A percentile compares a stretch with the other conserved stretches of the same genome.
These are phyloP conservation scores for Fusarium clavum DNA, from an alignment of 2,329 filamentous ascomycete genomes.

Conservation along the genomic window DNA sequence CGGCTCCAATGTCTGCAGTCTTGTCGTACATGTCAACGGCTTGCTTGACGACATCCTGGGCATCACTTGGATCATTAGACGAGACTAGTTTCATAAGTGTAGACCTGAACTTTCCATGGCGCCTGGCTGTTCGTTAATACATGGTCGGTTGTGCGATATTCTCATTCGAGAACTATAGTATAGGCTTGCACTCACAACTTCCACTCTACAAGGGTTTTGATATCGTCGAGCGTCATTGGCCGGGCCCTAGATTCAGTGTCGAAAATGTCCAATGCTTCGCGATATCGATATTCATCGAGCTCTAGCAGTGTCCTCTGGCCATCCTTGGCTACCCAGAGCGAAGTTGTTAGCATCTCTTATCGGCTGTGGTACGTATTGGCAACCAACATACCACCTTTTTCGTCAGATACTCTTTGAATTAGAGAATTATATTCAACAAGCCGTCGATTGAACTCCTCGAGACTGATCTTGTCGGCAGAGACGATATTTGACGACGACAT, in stretches of 20 bases:
- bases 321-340: conserved; percentile 54
- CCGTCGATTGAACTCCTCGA: conserved; percentile 51
- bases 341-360: conserved; percentile 8
- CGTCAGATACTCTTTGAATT: conserved; percentile 57
- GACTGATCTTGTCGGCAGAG: conserved; percentile 43
- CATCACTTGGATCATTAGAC: conserved; percentile 66
- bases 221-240: conserved; percentile 66
- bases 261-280: conserved; percentile 62
- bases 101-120: conserved; percentile 72
- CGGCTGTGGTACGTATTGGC: not conserved
- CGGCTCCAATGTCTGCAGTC: conserved; percentile 54
- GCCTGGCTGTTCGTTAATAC: conserved; percentile 51
- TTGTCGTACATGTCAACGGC: conserved; percentile 63
- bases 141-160: not conserved
- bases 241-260: conserved; percentile 48
- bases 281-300: conserved; percentile 71
- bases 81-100: conserved; percentile 69
- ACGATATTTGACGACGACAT: conserved; percentile 32
- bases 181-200: conserved; percentile 68
- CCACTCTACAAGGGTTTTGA: conserved; percentile 74
- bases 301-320: conserved; percentile 64
- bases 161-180: not conserved
- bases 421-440: conserved; percentile 56
- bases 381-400: conserved; percentile 57
- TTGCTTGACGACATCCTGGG: conserved; percentile 61